A percentile compares a stretch with the other conserved stretches of the same genome.
Evolutionary conservation across 2,329 filamentous ascomycete genomes (phyloP).

Genomic region (Pseudogymnoascus sp.): DNA sequence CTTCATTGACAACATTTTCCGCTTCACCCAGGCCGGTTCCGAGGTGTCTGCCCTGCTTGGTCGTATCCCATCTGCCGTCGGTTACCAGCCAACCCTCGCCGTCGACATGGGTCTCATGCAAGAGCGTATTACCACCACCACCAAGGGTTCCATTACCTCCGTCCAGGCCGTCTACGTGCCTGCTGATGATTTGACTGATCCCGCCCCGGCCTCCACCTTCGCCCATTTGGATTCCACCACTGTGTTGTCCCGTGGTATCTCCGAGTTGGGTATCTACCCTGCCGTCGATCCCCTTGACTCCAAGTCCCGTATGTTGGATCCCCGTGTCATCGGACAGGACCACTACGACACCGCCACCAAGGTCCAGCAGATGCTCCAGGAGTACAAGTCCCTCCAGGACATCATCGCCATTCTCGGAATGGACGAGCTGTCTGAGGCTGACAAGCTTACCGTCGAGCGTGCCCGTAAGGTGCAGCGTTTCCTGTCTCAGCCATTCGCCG

Average conservation of each 20-base stretch:
- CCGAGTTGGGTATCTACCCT: conserved; percentile 99
- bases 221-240: conserved; percentile 99
- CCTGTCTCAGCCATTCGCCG: conserved; percentile 98
- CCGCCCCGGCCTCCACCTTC: conserved; percentile 97
- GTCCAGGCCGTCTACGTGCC: conserved; percentile 99
- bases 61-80: conserved; percentile 99
- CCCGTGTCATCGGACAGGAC: conserved; percentile 95
- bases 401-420: conserved; percentile 99
- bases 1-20: conserved; percentile 99
- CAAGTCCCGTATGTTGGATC: conserved; percentile 98
- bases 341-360: conserved; percentile 93
- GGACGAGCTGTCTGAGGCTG: conserved; percentile 98
- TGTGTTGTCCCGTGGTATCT: conserved; percentile 99
- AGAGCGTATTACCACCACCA: conserved; percentile 99
- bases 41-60: conserved; percentile 98
- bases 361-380: conserved; percentile 98
- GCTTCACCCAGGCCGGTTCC: conserved; percentile 99
- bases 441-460: conserved; percentile 99
- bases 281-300: conserved; percentile 99
- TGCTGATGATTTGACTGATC: conserved; percentile 99
- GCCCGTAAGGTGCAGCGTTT: conserved; percentile 99
- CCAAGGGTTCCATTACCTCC: conserved; percentile 98
- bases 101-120: conserved; percentile 99
- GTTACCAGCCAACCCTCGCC: conserved; percentile 98
- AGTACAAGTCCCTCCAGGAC: conserved; percentile 99